Conservation (phyloP, 2,329 filamentous ascomycete genomes). For the Pseudocercospora cruenta region DNA sequence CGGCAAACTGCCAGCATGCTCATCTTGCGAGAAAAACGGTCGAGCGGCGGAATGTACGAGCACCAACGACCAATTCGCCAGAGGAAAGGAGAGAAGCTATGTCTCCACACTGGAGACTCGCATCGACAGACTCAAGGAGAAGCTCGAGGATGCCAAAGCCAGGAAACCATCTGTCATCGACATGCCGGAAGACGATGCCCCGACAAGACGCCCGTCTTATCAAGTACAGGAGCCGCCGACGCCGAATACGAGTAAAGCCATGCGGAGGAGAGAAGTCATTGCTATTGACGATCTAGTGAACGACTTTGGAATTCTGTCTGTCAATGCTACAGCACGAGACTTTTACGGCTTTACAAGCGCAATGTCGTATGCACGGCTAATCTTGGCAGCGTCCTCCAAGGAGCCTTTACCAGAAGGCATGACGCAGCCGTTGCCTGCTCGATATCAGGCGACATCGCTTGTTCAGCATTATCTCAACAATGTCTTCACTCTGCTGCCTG, state of each 20-base stretch:
- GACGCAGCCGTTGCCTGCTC: slow-evolving; percentile 67
- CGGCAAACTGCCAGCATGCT: slow-evolving; percentile 92
- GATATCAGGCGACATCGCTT: slow-evolving; percentile 68
- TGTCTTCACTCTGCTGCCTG: slow-evolving; percentile 77
- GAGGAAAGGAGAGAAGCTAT: slow-evolving; percentile 95
- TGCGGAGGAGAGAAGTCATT: slow-evolving; percentile 69
- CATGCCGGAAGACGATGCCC: slow-evolving; percentile 62
- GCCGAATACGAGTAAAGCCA: slow-evolving; percentile 41
- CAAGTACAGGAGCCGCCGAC: slow-evolving; percentile 34
- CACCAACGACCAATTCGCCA: slow-evolving; percentile 92
- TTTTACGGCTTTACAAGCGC: slow-evolving; percentile 86
- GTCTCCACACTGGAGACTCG: slow-evolving; percentile 91
- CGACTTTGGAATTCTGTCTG: slow-evolving; percentile 91
- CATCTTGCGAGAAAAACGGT: slow-evolving; percentile 89
- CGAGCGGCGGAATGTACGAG: slow-evolving; percentile 86
- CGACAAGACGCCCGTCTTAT: slow-evolving; percentile 54
- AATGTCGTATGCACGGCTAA: slow-evolving; percentile 89
- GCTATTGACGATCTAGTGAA: slow-evolving; percentile 92
- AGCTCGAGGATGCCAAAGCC: slow-evolving; percentile 67
- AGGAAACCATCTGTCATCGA: slow-evolving; percentile 72
- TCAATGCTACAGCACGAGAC: slow-evolving; percentile 92
- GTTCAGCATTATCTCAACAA: slow-evolving; percentile 85
- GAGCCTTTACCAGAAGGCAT: slow-evolving; percentile 68
- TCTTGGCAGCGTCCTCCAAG: slow-evolving; percentile 79
- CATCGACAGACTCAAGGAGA: slow-evolving; percentile 83